These are phyloP conservation scores for Massarina eburnea DNA, from an alignment of 2,329 filamentous ascomycete genomes.

Conservation along the genomic window DNA sequence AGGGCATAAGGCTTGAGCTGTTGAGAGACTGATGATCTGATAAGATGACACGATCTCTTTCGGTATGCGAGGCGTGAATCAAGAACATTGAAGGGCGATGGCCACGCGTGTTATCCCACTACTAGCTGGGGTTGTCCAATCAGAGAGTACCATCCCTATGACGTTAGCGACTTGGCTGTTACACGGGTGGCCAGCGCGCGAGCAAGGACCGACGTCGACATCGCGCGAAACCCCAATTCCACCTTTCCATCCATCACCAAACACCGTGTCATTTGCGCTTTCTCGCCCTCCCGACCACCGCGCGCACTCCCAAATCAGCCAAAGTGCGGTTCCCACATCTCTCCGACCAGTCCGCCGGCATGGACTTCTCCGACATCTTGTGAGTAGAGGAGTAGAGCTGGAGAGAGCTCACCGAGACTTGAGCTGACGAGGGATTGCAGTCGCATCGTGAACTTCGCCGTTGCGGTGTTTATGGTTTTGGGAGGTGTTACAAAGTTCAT, in stretches of 20 bases:
- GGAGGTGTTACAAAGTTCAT: constrained; percentile 79
- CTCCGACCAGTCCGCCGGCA: constrained; percentile 44
- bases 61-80: no score
- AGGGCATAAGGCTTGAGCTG: background rate
- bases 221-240: constrained; percentile 6
- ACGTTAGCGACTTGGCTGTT: constrained; percentile 11
- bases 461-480: constrained; percentile 83
- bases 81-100: no score
- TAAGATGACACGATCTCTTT: no score
- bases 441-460: constrained; percentile 89
- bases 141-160: background rate
- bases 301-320: constrained; percentile 12
- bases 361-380: constrained; percentile 95
- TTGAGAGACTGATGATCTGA: background rate
- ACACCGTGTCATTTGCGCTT: constrained; percentile 10
- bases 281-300: background rate
- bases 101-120: background rate
- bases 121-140: background rate
- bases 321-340: constrained; percentile 40
- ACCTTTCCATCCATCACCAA: constrained; percentile 5
- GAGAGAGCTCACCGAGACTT: background rate
- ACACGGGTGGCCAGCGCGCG: constrained; percentile 3
- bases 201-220: constrained; percentile 2
- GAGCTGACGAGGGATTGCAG: constrained; percentile 52
- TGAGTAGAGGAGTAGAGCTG: constrained; percentile 53